phyloP scores from a whole-genome alignment of 345 rosid species.

The Noccaea bulbosa region DNA sequence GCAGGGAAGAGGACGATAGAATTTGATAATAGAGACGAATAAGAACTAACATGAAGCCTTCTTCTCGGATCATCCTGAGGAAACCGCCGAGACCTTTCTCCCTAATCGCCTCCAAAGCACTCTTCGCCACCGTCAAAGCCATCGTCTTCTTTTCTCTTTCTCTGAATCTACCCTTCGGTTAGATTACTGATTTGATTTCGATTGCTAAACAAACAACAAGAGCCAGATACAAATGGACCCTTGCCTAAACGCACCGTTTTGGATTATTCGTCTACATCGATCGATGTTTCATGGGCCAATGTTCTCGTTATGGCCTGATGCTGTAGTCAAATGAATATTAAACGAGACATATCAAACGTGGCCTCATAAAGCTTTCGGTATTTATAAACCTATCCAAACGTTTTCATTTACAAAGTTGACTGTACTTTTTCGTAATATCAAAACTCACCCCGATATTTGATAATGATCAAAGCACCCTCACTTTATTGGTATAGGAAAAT shows the following conservation, averaged over 20 bases:
- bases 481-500: too few relatives aligned
- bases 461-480: too few relatives aligned
- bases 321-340: not conserved
- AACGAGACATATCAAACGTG: not conserved
- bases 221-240: not conserved
- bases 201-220: conserved; percentile 9
- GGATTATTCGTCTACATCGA: not conserved
- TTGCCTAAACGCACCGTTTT: conserved; percentile 28
- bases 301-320: not conserved
- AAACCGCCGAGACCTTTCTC: conserved; percentile 78
- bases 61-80: conserved; percentile 66
- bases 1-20: conserved; percentile 1
- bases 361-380: not conserved
- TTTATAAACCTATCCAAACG: not conserved
- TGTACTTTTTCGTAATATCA: too few relatives aligned
- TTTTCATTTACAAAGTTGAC: too few relatives aligned
- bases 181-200: conserved; percentile 18
- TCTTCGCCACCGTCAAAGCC: conserved; percentile 79
- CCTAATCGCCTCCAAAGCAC: conserved; percentile 61
- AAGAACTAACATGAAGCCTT: conserved; percentile 67
- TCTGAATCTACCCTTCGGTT: not conserved
- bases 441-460: too few relatives aligned
- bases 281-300: conserved; percentile 8
- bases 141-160: conserved; percentile 46
- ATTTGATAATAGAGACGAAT: not conserved